phyloP scores from a whole-genome alignment of 2,329 filamentous ascomycete species.

The Coniella lustricola region DNA sequence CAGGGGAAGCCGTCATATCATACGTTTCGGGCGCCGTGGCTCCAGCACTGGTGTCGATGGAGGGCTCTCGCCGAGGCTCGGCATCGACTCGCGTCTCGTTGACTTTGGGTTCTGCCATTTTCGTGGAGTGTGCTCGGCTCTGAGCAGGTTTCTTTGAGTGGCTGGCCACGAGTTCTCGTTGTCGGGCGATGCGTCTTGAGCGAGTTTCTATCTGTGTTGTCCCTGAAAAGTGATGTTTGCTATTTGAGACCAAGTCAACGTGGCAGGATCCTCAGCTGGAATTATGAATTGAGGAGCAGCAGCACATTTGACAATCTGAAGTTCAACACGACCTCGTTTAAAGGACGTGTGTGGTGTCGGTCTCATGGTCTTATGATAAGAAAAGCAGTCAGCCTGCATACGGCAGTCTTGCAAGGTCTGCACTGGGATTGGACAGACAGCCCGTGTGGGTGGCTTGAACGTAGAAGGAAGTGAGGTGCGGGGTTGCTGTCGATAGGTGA shows the following conservation, averaged over 20 bases:
- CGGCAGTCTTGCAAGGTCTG: not conserved
- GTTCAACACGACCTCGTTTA: too few relatives aligned
- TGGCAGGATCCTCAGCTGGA: too few relatives aligned
- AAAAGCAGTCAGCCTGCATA: not conserved
- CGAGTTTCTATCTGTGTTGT: too few relatives aligned
- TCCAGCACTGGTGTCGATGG: not conserved
- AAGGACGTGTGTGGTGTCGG: not conserved
- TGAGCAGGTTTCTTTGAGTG: not conserved
- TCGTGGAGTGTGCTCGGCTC: not conserved
- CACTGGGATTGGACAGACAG: not conserved
- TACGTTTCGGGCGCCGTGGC: not conserved
- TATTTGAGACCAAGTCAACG: not conserved
- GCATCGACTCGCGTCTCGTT: not conserved
- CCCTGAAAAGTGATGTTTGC: too few relatives aligned
- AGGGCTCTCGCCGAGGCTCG: not conserved
- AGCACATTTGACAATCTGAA: too few relatives aligned
- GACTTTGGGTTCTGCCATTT: conserved; percentile 8
- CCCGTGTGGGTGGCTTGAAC: not conserved
- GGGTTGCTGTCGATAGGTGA: not conserved
- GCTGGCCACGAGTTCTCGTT: not conserved
- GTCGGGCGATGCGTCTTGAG: too few relatives aligned
- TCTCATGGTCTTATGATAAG: not conserved
- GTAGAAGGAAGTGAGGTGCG: not conserved
- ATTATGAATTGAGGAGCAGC: too few relatives aligned
- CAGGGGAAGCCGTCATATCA: not conserved